These are phyloP conservation scores for Metschnikowia kofuensis DNA, from an alignment of 805 yeast genomes.

Conservation along the genomic window DNA sequence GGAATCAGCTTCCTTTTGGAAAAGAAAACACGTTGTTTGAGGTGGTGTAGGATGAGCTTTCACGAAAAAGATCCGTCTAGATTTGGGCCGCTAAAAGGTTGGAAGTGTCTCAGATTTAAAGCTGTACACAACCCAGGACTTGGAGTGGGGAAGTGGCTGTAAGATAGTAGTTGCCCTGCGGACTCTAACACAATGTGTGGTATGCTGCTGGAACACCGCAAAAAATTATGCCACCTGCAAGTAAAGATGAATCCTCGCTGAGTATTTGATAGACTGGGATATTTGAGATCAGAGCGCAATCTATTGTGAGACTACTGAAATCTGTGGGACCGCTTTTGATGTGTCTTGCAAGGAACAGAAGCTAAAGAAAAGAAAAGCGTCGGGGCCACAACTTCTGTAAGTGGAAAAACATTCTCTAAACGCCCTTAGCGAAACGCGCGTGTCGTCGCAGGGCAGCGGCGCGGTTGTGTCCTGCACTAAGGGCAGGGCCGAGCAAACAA, in stretches of 20 bases:
- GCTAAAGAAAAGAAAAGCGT: not conserved
- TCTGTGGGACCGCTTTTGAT: not conserved
- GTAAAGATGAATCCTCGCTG: not conserved
- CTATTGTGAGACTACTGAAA: not conserved
- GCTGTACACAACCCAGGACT: not conserved
- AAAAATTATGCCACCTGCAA: not conserved
- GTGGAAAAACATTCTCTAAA: slow-evolving; percentile 4
- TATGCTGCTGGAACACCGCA: not conserved
- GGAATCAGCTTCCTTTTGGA: not conserved
- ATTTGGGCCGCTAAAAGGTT: not conserved
- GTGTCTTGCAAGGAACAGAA: not conserved
- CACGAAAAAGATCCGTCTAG: not conserved
- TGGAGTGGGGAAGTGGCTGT: slow-evolving; percentile 1
- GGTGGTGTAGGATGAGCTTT: no score
- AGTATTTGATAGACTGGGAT: no score
- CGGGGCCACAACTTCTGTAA: not conserved
- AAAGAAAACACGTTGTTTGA: no score
- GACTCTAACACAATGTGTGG: not conserved
- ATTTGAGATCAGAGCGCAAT: no score
- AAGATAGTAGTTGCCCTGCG: not conserved
- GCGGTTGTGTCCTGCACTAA: not conserved
- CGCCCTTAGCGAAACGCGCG: slow-evolving; percentile 4
- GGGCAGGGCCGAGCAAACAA: slow-evolving; percentile 1
- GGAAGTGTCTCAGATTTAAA: not conserved
- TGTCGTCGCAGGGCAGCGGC: not conserved